These are phyloP conservation scores for Mycena belliarum DNA, from an alignment of 768 basidiomycete species.

Conservation along the genomic window DNA sequence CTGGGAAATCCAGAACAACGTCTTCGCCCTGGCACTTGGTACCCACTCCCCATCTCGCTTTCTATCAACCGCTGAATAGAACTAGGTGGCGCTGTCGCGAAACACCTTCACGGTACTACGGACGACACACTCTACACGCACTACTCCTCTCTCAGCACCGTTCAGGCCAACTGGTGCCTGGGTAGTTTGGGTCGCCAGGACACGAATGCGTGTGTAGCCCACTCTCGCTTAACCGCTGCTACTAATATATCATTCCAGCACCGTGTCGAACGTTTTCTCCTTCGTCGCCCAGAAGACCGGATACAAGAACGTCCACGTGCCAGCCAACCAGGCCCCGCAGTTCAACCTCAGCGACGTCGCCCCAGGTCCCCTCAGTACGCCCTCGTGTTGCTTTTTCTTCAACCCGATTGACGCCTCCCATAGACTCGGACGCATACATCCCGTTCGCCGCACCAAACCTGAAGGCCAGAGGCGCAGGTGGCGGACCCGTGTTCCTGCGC, in stretches of 20 bases:
- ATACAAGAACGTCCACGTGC: constrained; percentile 33
- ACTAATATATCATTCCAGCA: neutral
- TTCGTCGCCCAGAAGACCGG: constrained; percentile 49
- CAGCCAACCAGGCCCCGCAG: neutral
- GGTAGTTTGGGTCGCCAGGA: constrained; percentile 62
- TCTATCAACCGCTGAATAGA: too few species aligned
- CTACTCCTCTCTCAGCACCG: constrained; percentile 56
- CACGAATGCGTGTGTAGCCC: constrained; percentile 43
- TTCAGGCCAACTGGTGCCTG: constrained; percentile 63
- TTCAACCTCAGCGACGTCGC: constrained; percentile 5
- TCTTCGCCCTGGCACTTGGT: constrained; percentile 42
- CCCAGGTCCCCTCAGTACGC: neutral
- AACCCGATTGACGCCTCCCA: neutral
- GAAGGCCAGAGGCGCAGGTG: neutral
- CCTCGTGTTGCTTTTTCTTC: neutral
- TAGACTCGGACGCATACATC: neutral
- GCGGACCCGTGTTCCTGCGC: neutral
- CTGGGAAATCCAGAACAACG: constrained; percentile 44
- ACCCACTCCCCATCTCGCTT: neutral
- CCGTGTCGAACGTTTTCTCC: constrained; percentile 46
- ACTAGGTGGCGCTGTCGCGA: constrained; percentile 41
- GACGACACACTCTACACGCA: constrained; percentile 63
- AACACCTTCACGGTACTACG: constrained; percentile 38
- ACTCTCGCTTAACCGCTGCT: too few species aligned
- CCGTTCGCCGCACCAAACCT: neutral